A percentile compares a stretch with the other conserved stretches of the same genome.
Conservation (phyloP, 2,329 filamentous ascomycete species). For the Capronia coronata region DNA sequence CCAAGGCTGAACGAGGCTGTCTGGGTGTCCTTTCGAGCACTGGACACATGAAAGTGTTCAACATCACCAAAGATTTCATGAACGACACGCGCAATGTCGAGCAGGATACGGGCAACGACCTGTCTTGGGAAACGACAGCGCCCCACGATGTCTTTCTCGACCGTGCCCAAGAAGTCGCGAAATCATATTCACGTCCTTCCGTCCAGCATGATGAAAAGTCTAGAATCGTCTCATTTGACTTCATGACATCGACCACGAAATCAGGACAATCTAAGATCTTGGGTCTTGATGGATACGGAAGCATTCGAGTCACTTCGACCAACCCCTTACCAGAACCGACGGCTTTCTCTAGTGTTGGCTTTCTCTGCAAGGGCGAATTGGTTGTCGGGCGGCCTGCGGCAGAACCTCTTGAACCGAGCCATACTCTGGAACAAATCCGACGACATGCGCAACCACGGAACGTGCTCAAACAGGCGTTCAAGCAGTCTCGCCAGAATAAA, state of each 20-base stretch:
- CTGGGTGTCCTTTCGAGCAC: slow-evolving; percentile 54
- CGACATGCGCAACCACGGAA: slow-evolving; percentile 19
- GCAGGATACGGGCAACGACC: slow-evolving; percentile 29
- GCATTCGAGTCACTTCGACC: slow-evolving; percentile 43
- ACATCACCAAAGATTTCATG: slow-evolving; percentile 48
- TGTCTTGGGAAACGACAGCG: slow-evolving; percentile 35
- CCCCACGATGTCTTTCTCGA: slow-evolving; percentile 43
- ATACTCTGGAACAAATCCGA: slow-evolving; percentile 10
- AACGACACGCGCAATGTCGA: slow-evolving; percentile 36
- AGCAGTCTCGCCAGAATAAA: slow-evolving; percentile 18
- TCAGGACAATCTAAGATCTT: slow-evolving; percentile 47
- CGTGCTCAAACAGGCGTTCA: slow-evolving; percentile 14
- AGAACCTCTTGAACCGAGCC: not conserved
- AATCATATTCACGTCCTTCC: slow-evolving; percentile 42
- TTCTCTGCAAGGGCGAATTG: slow-evolving; percentile 15
- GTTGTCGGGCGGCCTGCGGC: not conserved
- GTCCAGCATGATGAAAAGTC: slow-evolving; percentile 42
- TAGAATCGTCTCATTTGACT: slow-evolving; percentile 56
- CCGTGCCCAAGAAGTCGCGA: slow-evolving; percentile 40
- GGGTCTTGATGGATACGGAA: slow-evolving; percentile 47
- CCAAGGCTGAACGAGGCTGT: slow-evolving; percentile 51
- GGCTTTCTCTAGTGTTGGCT: slow-evolving; percentile 15
- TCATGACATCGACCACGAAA: slow-evolving; percentile 45
- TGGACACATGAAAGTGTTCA: slow-evolving; percentile 53
- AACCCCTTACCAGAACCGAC: slow-evolving; percentile 13